These are phyloP conservation scores for Solanum sitiens DNA, from an alignment of 257 asterid genomes.

Conservation along the genomic window DNA sequence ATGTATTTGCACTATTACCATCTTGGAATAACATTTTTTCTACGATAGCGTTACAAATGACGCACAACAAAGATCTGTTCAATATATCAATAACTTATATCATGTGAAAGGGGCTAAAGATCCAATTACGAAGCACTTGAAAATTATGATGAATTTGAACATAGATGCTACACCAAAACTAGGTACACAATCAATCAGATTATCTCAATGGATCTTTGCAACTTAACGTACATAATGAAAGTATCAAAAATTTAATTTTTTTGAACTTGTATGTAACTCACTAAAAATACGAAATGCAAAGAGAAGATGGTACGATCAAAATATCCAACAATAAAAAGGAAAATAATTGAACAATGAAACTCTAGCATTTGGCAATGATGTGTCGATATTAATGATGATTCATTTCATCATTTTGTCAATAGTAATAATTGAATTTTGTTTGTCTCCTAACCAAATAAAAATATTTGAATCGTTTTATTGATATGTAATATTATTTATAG, in stretches of 20 bases:
- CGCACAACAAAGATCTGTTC: neutral
- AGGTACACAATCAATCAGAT: neutral
- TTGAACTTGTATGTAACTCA: neutral
- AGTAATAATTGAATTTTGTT: neutral
- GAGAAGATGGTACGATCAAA: neutral
- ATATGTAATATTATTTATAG: neutral
- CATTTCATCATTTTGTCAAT: neutral
- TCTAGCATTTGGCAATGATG: neutral
- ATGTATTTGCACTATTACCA: neutral
- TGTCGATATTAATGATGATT: no score
- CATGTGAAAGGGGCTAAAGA: neutral
- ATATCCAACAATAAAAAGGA: no score
- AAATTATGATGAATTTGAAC: neutral
- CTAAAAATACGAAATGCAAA: neutral
- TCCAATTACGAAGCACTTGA: no score
- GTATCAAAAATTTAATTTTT: no score
- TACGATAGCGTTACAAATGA: accelerated
- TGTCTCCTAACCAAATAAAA: neutral
- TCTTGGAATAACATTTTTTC: no score
- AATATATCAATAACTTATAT: neutral
- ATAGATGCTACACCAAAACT: no score
- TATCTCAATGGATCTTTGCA: neutral
- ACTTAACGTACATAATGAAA: no score
- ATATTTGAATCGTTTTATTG: no score
- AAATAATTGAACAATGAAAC: no score